A percentile compares a stretch with the other conserved stretches of the same genome.
Conservation (phyloP, 108 stramenopile genomes). For the Cylindrotheca closterium region DNA sequence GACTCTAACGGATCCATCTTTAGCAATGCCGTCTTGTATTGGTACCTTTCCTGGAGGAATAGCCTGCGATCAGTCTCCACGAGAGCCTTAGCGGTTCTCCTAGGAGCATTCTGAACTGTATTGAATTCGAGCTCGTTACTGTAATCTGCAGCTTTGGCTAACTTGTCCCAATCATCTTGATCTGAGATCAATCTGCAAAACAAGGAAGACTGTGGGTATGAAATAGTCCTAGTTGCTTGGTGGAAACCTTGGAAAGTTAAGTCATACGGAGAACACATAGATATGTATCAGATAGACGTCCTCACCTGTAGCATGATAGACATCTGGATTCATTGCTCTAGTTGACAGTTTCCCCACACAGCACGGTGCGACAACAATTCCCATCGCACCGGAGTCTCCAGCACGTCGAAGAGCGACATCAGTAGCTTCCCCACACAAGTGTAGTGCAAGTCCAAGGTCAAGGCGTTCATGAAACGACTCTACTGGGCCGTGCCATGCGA, state of each 20-base stretch:
- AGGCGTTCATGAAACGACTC: constrained; percentile 42
- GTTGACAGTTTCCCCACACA: constrained; percentile 69
- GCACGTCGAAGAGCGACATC: constrained; percentile 65
- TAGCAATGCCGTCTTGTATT: constrained; percentile 45
- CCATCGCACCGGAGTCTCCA: constrained; percentile 23
- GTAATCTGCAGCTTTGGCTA: constrained; percentile 77
- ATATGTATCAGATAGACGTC: not conserved
- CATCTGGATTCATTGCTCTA: constrained; percentile 53
- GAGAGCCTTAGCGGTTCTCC: constrained; percentile 74
- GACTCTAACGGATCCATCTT: constrained; percentile 73
- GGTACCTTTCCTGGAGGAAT: constrained; percentile 41
- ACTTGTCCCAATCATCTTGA: constrained; percentile 58
- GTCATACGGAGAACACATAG: not conserved
- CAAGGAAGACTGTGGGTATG: constrained; percentile 62
- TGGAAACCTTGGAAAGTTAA: constrained; percentile 21
- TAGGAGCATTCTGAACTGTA: constrained; percentile 53
- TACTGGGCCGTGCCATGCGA: constrained; percentile 56
- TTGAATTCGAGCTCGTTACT: constrained; percentile 45
- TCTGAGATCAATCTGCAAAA: constrained; percentile 40
- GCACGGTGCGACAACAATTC: constrained; percentile 62
- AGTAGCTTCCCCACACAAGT: constrained; percentile 78
- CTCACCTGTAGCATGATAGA: constrained; percentile 61
- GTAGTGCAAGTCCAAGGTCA: constrained; percentile 68
- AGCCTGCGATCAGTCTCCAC: constrained; percentile 70
- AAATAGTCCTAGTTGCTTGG: constrained; percentile 40